Base-by-base conservation (phyloP, 371 early-diverging fungal genomes). In the Batkoa obscura region DNA sequence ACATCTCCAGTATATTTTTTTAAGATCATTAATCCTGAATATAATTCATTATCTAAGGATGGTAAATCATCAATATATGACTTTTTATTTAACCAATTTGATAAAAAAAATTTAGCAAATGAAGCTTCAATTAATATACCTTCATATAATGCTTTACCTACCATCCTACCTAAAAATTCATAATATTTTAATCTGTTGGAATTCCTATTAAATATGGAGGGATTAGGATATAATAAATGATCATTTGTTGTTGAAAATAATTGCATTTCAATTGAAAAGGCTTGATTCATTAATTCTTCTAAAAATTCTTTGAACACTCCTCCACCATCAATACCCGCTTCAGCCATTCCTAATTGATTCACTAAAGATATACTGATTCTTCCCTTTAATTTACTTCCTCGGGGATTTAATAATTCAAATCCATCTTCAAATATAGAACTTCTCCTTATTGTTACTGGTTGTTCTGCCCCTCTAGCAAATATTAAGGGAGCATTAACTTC, bases 241-340 rank as follows among this genome's bases (percentile, higher is more conserved):
- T 87, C 82, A 0, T 72, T 59, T 0, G 93, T 93, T 3, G 69
- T 69, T 42, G 72, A 62, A 58, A 93, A 93, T 51, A 94, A 65
- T 0, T 88, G 89, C 60, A 75, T 78, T 50, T 82, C 75, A 13
- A 76, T 66, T 62, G 84, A 79, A 65, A 96, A 94, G 0, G 93
- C 92, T 59, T 89, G 81, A 17, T 70, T 69, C n/a, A 76, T 71
- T 4, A 88, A 64, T 36, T 79, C 76, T 58, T 43, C 33, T 37
- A 91, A 64, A 61, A 91, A 91, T 58, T 82, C 82, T 47, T 82
- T 82, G 58, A 82, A 82, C 0, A 82, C 77, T 17, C 80, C 90
- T n/a, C 93, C 93, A 52, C 93, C 94, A 65, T 94, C 97, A 58
- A 94, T 84, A 1, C 97, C 97, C 10, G 88, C 88, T 66, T 96